phyloP scores from a whole-genome alignment of 2,329 filamentous ascomycete genomes.

The Ascosphaera aggregata region DNA sequence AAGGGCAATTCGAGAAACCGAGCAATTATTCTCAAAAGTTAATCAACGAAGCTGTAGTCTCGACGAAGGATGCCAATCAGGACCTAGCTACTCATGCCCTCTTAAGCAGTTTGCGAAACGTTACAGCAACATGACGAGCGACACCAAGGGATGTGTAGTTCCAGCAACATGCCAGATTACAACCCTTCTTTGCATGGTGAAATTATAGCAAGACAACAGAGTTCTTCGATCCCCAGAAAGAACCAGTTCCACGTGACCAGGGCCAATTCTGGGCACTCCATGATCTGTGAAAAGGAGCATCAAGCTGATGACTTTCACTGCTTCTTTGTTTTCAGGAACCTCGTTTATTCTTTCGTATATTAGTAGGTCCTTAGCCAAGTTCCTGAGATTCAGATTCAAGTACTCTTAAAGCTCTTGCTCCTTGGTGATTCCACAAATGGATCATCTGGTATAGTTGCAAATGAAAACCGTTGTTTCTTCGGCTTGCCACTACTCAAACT shows the following conservation, averaged over 20 bases:
- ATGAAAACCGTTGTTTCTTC: no score
- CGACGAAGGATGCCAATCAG: slow-evolving; percentile 5
- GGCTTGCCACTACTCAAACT: no score
- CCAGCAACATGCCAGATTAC: slow-evolving; percentile 4
- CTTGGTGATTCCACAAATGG: not conserved
- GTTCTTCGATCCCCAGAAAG: no score
- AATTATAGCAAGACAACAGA: slow-evolving; percentile 5
- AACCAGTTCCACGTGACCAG: no score
- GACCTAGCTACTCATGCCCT: slow-evolving; percentile 7
- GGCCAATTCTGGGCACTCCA: no score
- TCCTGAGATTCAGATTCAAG: no score
- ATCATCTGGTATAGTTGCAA: no score
- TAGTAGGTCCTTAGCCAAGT: no score
- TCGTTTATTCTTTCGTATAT: no score
- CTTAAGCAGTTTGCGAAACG: slow-evolving; percentile 5
- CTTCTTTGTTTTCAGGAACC: no score
- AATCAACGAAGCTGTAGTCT: slow-evolving; percentile 9
- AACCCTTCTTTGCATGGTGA: slow-evolving; percentile 7
- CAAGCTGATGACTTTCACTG: no score
- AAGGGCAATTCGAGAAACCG: not conserved
- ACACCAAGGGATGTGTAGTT: slow-evolving; percentile 4
- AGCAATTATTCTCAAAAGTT: slow-evolving; percentile 8
- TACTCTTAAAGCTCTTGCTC: no score
- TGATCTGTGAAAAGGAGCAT: not conserved
- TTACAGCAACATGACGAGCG: slow-evolving; percentile 3